Evolutionary conservation across 1,139 yeast genomes (phyloP).

Genomic region (Lodderomyces oxycetoniae): DNA sequence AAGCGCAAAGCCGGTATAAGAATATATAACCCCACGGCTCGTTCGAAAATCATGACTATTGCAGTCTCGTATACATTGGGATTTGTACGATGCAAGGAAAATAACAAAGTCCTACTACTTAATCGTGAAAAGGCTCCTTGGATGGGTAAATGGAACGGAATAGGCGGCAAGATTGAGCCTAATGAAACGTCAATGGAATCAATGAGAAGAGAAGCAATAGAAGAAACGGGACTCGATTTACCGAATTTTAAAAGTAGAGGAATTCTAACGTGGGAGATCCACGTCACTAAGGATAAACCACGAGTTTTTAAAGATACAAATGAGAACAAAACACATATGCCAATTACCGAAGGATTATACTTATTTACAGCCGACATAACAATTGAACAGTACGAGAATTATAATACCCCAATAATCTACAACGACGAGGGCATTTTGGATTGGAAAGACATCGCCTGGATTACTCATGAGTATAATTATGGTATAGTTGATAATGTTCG

Average conservation of each 20-base stretch:
- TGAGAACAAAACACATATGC: not conserved
- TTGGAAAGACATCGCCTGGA: constrained; percentile 42
- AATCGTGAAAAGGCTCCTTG: constrained; percentile 45
- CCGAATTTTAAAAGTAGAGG: constrained; percentile 32
- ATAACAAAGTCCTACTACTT: constrained; percentile 31
- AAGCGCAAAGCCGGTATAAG: not conserved
- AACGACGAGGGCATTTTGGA: constrained; percentile 43
- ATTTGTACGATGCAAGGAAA: constrained; percentile 32
- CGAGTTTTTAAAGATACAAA: constrained; percentile 2
- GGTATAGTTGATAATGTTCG: constrained; percentile 43
- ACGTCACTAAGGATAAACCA: not conserved
- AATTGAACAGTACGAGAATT: constrained; percentile 22
- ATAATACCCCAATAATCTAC: constrained; percentile 23
- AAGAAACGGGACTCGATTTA: constrained; percentile 40
- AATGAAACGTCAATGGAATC: constrained; percentile 36
- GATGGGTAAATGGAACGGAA: constrained; percentile 54
- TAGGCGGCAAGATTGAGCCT: constrained; percentile 43
- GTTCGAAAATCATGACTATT: constrained; percentile 2
- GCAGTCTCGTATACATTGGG: constrained; percentile 32
- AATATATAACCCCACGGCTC: not conserved
- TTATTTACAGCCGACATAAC: constrained; percentile 36
- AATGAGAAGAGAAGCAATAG: constrained; percentile 40
- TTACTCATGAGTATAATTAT: constrained; percentile 32
- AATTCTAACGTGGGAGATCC: constrained; percentile 32
- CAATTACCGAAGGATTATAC: constrained; percentile 34